Evolutionary conservation across 1,284 basidiomycete genomes (phyloP).

Genomic region (Polyporus tsugae): DNA sequence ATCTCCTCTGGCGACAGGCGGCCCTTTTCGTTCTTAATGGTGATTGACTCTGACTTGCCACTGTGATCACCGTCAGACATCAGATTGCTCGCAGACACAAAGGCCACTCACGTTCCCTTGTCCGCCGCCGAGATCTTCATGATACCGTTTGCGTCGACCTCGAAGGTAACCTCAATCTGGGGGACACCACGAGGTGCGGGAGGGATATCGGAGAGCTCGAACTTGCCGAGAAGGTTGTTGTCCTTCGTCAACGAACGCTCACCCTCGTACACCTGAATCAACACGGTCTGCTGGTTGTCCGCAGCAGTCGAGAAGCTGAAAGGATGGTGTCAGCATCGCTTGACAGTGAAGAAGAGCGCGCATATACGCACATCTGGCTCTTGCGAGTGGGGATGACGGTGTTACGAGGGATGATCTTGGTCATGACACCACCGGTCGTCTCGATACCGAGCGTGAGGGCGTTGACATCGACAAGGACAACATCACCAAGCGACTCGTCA

Average conservation of each 20-base stretch:
- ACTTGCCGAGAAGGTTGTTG: slow-evolving; percentile 98
- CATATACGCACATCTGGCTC: slow-evolving; percentile 74
- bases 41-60: slow-evolving; percentile 90
- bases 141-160: slow-evolving; percentile 94
- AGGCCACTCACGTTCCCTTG: slow-evolving; percentile 83
- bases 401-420: slow-evolving; percentile 96
- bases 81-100: neutral
- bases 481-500: slow-evolving; percentile 82
- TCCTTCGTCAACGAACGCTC: slow-evolving; percentile 97
- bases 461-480: slow-evolving; percentile 96
- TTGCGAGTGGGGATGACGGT: slow-evolving; percentile 99
- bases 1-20: slow-evolving; percentile 89
- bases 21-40: slow-evolving; percentile 88
- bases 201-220: slow-evolving; percentile 92
- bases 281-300: slow-evolving; percentile 92
- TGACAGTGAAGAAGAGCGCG: neutral
- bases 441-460: slow-evolving; percentile 97
- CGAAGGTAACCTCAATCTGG: slow-evolving; percentile 94
- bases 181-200: slow-evolving; percentile 96
- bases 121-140: slow-evolving; percentile 89
- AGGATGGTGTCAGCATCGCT: slow-evolving; percentile 17
- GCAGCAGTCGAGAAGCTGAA: slow-evolving; percentile 92
- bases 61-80: slow-evolving; percentile 44
- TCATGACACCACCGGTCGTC: slow-evolving; percentile 98
- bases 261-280: slow-evolving; percentile 94